Conservation (phyloP, 2,329 filamentous ascomycete species). For the Hypoxylon sp. region DNA sequence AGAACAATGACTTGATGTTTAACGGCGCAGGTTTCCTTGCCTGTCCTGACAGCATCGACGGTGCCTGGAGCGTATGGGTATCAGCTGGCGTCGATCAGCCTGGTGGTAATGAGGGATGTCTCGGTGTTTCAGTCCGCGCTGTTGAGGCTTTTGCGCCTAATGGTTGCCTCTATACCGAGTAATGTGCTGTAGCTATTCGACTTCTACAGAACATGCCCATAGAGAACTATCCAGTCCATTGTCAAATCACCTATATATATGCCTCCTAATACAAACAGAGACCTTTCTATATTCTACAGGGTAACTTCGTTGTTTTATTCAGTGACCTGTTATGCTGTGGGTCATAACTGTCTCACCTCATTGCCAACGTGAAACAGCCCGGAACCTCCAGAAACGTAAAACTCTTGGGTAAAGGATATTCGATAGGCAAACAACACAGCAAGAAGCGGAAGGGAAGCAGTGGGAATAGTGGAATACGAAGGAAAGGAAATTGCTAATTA, state of each 20-base stretch:
- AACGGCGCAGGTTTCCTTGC: conserved; percentile 63
- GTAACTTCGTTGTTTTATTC: not conserved
- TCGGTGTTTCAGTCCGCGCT: conserved; percentile 56
- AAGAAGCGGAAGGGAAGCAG: not conserved
- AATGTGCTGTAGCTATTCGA: not conserved
- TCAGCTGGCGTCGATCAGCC: conserved; percentile 54
- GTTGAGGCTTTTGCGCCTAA: conserved; percentile 53
- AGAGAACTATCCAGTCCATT: not conserved
- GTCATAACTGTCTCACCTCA: not conserved
- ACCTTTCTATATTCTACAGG: not conserved
- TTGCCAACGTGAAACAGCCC: not conserved
- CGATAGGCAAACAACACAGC: not conserved
- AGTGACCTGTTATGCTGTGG: not conserved
- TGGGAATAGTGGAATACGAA: not conserved
- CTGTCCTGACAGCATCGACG: conserved; percentile 65
- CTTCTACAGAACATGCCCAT: not conserved
- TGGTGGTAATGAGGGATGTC: conserved; percentile 57
- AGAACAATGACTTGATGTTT: conserved; percentile 63
- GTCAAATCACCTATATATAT: not conserved
- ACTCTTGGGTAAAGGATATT: not conserved
- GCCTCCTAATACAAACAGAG: not conserved
- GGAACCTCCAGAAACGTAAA: not conserved
- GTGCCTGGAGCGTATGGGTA: conserved; percentile 58
- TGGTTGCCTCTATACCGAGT: conserved; percentile 57
- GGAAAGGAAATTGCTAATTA: not conserved